Base-by-base conservation (phyloP, 1,139 yeast species). In the Keqinozyma sinolaborantium region DNA sequence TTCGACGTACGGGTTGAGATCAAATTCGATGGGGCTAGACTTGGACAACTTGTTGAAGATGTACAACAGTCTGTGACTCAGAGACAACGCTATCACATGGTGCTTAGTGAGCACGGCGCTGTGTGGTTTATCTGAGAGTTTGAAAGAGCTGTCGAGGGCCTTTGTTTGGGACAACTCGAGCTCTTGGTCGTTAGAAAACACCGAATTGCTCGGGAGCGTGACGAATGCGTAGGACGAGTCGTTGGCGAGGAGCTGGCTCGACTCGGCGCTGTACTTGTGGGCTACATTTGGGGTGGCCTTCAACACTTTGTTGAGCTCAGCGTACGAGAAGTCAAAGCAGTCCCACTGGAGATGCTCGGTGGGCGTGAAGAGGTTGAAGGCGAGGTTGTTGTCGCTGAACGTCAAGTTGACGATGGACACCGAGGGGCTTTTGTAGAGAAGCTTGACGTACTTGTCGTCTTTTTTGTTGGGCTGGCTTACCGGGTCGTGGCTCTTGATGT, bases 371-470 rank as follows among this genome's bases (percentile, higher is more conserved):
- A 58, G 30, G 31, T 51, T 52, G 4, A 62, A 52, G 36, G 52
- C 55, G 8, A 45, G 40, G 33, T 46, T 44, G 37, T 51, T 48
- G 33, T 53, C 50, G 14, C 53, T 35, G 32, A 56, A 52, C 3
- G 51, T 31, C 3, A 62, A 32, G 2, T 62, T 63, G 25, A 35
- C 29, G 2, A 53, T 34, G 5, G 40, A 38, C 2, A 36, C 20
- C 7, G 36, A 27, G 16, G 30, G 20, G 28, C 33, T 32, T 15
- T 53, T 55, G 36, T 50, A 60, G 1, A 60, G 57, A 15, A 46
- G 50, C 33, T 64, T 64, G 6, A 61, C 38, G 30, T 53, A 51
- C 36, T 56, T 64, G 34, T 68, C 73, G 38, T 65, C 72, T 24
- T 64, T 53, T 37, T 63, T 66, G 30, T 50, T 56, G 14, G 51